Base-by-base conservation (phyloP, 495 filamentous ascomycete species). In the Friedmanniomyces simplex region DNA sequence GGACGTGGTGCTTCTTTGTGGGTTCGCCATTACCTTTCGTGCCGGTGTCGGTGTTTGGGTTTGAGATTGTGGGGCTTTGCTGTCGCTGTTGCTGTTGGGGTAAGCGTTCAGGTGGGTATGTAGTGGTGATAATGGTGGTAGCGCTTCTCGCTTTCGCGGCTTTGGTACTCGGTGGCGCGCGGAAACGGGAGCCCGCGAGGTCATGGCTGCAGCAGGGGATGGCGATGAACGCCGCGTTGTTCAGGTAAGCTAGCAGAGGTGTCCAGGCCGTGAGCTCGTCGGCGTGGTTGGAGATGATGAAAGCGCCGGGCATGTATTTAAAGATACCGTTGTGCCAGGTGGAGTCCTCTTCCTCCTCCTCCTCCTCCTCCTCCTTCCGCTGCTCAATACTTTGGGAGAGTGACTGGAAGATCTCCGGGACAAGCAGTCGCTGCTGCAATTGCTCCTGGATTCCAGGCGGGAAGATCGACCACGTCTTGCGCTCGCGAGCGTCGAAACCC, bases 231-330 rank as follows among this genome's bases (percentile, higher is more conserved):
- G 91, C 86, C 50, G 79, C 85, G 16, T 78, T 63, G 20, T 87
- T 87, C 1, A 87, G 73, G 28, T 82, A 79, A 28, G 91, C 88
- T 45, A 98, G 78, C 32, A 96, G 78, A 0, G 93, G 94, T 0
- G 94, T 96, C 93, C 93, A 98, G 4, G 87, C 79, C 0, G 94
- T 97, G 12, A 98, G 76, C 71, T 98, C 89, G 67, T 98, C 93
- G 21, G 93, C 89, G 66, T 97, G 93, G 65, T 97, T 97, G 43
- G 89, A 91, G 58, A 98, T 89, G 53, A 98, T 86, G 64, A 98
- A 98, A 0, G 89, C 95, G 28, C 82, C 82, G 28, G 80, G 79
- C 10, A 5, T 5, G 11, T 49, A 5, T 6, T 45, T 37, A 66
- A 96, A 95, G 37, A 75, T 64, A 45, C 90, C 93, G 32, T 86